A percentile compares a stretch with the other conserved stretches of the same genome.
These are phyloP conservation scores for Platanthera zijinensis DNA, from an alignment of 106 monocot genomes.

Conservation along the genomic window DNA sequence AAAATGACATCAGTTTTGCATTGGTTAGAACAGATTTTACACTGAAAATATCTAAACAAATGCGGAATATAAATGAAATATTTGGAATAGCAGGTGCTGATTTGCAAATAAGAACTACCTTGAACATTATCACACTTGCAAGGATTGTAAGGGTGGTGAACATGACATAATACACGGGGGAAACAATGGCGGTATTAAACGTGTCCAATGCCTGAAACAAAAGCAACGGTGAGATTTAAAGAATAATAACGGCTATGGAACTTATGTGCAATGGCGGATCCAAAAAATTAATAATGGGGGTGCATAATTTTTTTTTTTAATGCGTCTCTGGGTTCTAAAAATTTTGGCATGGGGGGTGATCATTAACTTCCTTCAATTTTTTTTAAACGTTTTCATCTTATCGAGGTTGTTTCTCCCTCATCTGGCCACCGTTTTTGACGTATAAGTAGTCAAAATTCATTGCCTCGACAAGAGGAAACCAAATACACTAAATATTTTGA, in stretches of 20 bases:
- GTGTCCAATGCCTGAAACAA: slow-evolving; percentile 53
- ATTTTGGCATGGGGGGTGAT: too few species aligned
- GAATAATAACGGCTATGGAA: background rate
- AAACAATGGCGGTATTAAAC: slow-evolving; percentile 59
- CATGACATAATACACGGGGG: slow-evolving; percentile 77
- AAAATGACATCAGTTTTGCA: background rate
- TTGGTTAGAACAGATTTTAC: background rate
- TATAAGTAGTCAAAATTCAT: too few species aligned
- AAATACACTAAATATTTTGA: too few species aligned
- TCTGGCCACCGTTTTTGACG: too few species aligned
- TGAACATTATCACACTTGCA: slow-evolving; percentile 74
- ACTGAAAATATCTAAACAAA: background rate
- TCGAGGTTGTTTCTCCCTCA: too few species aligned
- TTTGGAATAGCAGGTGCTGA: background rate
- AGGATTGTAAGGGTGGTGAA: slow-evolving; percentile 67
- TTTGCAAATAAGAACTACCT: slow-evolving; percentile 27
- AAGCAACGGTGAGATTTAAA: background rate
- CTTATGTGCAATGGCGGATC: too few species aligned
- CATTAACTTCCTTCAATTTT: too few species aligned
- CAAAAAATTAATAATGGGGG: too few species aligned
- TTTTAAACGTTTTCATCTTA: too few species aligned
- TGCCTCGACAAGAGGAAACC: too few species aligned
- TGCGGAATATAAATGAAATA: background rate
- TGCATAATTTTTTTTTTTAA: too few species aligned
- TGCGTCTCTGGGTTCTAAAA: too few species aligned